Percentiles rank a stretch among this genome's conserved stretches.
Evolutionary conservation across 768 basidiomycete genomes (phyloP).

Genomic region (Amanita thiersii): DNA sequence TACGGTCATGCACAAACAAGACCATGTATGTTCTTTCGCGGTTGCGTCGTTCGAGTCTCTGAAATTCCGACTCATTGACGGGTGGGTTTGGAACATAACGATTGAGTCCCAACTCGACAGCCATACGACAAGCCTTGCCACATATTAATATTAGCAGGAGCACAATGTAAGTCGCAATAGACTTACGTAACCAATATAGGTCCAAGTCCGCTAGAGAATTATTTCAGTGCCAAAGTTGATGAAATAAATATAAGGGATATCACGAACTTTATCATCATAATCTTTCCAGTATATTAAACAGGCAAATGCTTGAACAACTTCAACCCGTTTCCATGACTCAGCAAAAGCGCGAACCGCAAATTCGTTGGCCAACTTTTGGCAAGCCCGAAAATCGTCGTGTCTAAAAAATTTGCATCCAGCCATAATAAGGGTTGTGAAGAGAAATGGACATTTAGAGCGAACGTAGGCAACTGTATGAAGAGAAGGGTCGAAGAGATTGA

Average conservation of each 20-base stretch:
- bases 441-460: constrained; percentile 70
- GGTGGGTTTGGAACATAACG: constrained; percentile 52
- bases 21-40: constrained; percentile 83
- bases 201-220: constrained; percentile 64
- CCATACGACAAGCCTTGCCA: constrained; percentile 75
- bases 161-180: constrained; percentile 8
- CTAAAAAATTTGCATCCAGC: constrained; percentile 81
- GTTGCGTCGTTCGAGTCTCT: constrained; percentile 70
- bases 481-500: constrained; percentile 83
- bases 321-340: constrained; percentile 73
- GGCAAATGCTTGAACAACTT: constrained; percentile 84
- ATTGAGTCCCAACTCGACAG: constrained; percentile 76
- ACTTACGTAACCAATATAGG: constrained; percentile 78
- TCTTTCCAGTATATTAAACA: constrained; percentile 89
- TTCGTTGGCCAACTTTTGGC: constrained; percentile 66
- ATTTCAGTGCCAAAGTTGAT: constrained; percentile 12
- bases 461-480: constrained; percentile 77
- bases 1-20: constrained; percentile 80
- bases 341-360: constrained; percentile 73
- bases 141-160: constrained; percentile 8
- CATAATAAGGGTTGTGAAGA: constrained; percentile 82
- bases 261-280: constrained; percentile 72
- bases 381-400: constrained; percentile 55
- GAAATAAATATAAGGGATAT: constrained; percentile 9
- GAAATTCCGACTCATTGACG: constrained; percentile 52